Base-by-base conservation (phyloP, 1,139 yeast genomes). In the Suhomyces atakaporum region DNA sequence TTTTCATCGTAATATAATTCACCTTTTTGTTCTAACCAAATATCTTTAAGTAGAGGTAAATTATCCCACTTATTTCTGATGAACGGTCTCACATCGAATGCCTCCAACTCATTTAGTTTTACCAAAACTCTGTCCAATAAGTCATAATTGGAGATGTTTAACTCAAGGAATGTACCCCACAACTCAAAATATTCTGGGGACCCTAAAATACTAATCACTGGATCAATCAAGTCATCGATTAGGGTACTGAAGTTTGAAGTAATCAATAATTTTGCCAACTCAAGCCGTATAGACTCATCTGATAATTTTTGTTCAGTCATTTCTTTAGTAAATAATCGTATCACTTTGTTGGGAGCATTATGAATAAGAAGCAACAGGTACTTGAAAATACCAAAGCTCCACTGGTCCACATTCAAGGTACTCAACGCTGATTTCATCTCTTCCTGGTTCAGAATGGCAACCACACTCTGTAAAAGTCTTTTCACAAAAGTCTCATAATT, bases 381-480 rank as follows among this genome's bases (percentile, higher is more conserved):
- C 26, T 63, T 56, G 49, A 64, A 60, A 2, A 56, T 47, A 1
- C 60, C 58, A 3, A 55, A 23, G 9, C 55, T 46, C 76, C 76
- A 70, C 4, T 44, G 36, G 1, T 45, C 46, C 3, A 67, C 46
- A 2, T 54, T 39, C 32, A 68, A 43, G 15, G 39, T 21, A 1
- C 41, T 40, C 14, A 64, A 45, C 9, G 54, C 38, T 6, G 39
- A 42, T 10, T 51, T 56, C 33, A 65, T 57, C n/a, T 58, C 65
- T 2, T 55, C 62, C 3, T 54, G 45, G 23, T 59, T 57, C 14
- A 50, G 24, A 29, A 56, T 38, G 26, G 60, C 38, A 8, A 69
- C 71, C 14, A 69, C 49, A 12, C 61, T 53, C 43, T 68, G 74
- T 11, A 69, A 54, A 3, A 68, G 44, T 27, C 47, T 54, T 37